Percentiles rank a stretch among this genome's conserved stretches.
These are phyloP conservation scores for Plicaturopsis crispa DNA, from an alignment of 768 basidiomycete genomes.

Conservation along the genomic window DNA sequence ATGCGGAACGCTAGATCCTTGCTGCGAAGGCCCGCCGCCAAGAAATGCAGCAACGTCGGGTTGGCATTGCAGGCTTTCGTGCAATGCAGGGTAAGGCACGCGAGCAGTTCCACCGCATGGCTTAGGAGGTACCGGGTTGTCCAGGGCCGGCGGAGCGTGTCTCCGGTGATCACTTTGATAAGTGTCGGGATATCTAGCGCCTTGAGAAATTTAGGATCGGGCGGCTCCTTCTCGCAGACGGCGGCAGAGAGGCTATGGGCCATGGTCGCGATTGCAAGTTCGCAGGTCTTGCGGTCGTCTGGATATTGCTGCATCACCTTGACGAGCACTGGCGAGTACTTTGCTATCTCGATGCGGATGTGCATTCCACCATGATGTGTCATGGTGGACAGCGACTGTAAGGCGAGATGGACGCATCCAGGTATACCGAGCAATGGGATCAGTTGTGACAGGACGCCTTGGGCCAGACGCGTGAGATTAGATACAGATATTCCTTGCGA, in stretches of 20 bases:
- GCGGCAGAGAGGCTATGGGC: slow-evolving; percentile 43
- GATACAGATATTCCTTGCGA: not conserved
- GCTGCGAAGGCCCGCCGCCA: slow-evolving; percentile 50
- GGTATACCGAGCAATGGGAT: slow-evolving; percentile 44
- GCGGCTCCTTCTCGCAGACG: slow-evolving; percentile 28
- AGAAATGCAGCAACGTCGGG: slow-evolving; percentile 36
- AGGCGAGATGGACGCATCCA: slow-evolving; percentile 41
- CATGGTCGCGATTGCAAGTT: slow-evolving; percentile 43
- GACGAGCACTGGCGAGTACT: slow-evolving; percentile 31
- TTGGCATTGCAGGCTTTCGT: slow-evolving; percentile 34
- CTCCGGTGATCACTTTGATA: slow-evolving; percentile 33
- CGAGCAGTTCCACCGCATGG: slow-evolving; percentile 44
- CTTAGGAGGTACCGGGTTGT: slow-evolving; percentile 34
- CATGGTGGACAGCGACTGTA: slow-evolving; percentile 48
- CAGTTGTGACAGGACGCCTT: slow-evolving; percentile 52
- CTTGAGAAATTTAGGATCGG: slow-evolving; percentile 28
- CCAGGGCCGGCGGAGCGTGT: slow-evolving; percentile 34
- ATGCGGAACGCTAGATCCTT: slow-evolving; percentile 46
- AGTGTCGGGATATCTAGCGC: slow-evolving; percentile 36
- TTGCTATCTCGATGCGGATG: slow-evolving; percentile 44
- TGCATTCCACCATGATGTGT: slow-evolving; percentile 53
- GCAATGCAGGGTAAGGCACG: slow-evolving; percentile 35
- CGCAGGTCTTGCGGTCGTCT: slow-evolving; percentile 40
- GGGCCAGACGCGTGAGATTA: slow-evolving; percentile 14
- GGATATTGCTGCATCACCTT: slow-evolving; percentile 40